Percentiles rank a stretch among this genome's conserved stretches.
phyloP scores from a whole-genome alignment of 1,139 yeast genomes.

The Kodamaea fungicola region DNA sequence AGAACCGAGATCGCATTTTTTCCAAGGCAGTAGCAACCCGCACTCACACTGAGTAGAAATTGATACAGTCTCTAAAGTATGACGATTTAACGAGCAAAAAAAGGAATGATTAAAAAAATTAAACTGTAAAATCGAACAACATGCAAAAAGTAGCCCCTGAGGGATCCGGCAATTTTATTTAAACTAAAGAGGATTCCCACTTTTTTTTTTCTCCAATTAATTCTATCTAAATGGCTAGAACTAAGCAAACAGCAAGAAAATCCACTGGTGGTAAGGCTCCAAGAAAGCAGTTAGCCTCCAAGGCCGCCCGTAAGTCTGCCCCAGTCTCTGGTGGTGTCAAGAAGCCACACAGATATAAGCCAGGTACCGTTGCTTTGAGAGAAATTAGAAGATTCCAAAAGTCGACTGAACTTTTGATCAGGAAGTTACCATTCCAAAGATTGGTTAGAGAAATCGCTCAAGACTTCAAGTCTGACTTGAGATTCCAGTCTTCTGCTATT shows the following conservation, averaged over 20 bases:
- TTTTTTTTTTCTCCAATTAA: constrained; percentile 9
- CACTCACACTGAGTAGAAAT: constrained; percentile 2
- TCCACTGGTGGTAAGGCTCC: constrained; percentile 56
- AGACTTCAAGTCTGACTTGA: constrained; percentile 49
- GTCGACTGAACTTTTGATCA: constrained; percentile 49
- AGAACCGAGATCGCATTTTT: constrained; percentile 1
- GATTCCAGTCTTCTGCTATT: constrained; percentile 51
- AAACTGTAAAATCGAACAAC: background rate
- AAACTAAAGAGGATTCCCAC: constrained; percentile 8
- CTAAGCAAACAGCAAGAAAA: constrained; percentile 53
- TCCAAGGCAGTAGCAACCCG: constrained; percentile 3
- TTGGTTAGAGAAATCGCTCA: constrained; percentile 50
- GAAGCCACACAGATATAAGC: constrained; percentile 55
- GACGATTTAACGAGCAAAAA: constrained; percentile 3
- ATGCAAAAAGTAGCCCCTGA: constrained; percentile 1
- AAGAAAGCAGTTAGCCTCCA: constrained; percentile 52
- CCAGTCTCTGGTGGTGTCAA: constrained; percentile 53
- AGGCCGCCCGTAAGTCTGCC: constrained; percentile 53
- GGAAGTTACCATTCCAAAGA: constrained; percentile 51
- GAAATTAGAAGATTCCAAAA: constrained; percentile 54
- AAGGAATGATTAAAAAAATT: background rate
- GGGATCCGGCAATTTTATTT: constrained; percentile 1
- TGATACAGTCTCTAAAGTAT: constrained; percentile 1
- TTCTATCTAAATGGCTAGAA: constrained; percentile 41
- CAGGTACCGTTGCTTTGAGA: constrained; percentile 55